Evolutionary conservation across 495 filamentous ascomycete species (phyloP).

Genomic region (Tuber umbilicatum): DNA sequence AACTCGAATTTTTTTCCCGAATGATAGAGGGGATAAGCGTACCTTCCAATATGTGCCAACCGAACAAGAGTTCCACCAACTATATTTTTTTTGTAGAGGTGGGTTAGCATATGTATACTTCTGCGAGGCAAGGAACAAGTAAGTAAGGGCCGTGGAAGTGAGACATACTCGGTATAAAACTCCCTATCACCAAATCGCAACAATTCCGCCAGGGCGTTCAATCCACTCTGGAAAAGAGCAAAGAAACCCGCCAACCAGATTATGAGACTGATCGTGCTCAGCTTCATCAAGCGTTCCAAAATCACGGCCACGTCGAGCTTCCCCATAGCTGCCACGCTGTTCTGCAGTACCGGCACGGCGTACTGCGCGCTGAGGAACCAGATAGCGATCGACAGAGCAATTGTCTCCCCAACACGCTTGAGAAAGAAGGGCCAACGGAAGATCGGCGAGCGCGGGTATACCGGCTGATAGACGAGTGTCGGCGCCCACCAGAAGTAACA

Average conservation of each 20-base stretch:
- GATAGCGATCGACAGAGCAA: conserved; percentile 72
- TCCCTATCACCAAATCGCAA: conserved; percentile 85
- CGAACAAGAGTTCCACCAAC: conserved; percentile 89
- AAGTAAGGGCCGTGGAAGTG: not conserved
- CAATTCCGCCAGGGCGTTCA: conserved; percentile 87
- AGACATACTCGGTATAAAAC: conserved; percentile 68
- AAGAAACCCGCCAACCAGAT: conserved; percentile 98
- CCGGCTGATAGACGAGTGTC: conserved; percentile 92
- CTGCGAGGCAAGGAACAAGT: not conserved
- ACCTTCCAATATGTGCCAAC: conserved; percentile 74
- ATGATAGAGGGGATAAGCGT: not conserved
- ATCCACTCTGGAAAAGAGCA: conserved; percentile 78
- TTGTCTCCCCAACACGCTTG: conserved; percentile 71
- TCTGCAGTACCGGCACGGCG: conserved; percentile 77
- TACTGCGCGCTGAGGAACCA: conserved; percentile 93
- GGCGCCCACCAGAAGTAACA: conserved; percentile 96
- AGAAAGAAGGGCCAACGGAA: conserved; percentile 81
- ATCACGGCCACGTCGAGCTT: conserved; percentile 75
- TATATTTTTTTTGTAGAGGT: not conserved
- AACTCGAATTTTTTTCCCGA: not conserved
- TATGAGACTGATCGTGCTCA: conserved; percentile 84
- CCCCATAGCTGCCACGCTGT: conserved; percentile 78
- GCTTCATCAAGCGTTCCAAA: conserved; percentile 82
- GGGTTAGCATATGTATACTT: conserved; percentile 6
- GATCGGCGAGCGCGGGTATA: conserved; percentile 72